Evolutionary conservation across 257 asterid genomes (phyloP), one percentile per base, ranked within the genome.

Genomic region (Anisodus tanguticus): DNA sequence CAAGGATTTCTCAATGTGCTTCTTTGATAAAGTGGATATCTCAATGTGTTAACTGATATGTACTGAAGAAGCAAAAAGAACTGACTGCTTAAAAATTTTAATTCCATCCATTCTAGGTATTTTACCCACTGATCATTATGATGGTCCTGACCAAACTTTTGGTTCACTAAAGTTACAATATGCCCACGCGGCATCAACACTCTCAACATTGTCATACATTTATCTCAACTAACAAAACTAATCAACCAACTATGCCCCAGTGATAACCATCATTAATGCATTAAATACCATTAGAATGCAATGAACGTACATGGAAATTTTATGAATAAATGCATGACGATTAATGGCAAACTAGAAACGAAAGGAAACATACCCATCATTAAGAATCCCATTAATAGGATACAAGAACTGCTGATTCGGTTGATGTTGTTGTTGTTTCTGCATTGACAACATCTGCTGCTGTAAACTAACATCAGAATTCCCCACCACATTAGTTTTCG

Each of bases 351-450:
- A 66, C 84, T 49, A 82, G 84, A 51, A n/a, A 31, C 26, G 4
- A 67, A 19, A 66, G 69, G 78, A 68, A 68, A 68, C 64, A 78
- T 92, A 94, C 97, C 99, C 99, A 60, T 91, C 85, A 86, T 92
- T 92, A 67, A 90, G 92, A 77, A 93, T 88, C 89, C 95, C 94
- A 81, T 89, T 94, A 86, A 92, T 88, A 9, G 96, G 93, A 83
- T 94, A 98, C 89, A 93, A 90, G 89, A 92, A 82, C 68, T 67
- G 80, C 58, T 67, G 95, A 91, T 93, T 94, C 88, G 91, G 82
- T 62, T 95, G 98, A 86, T 91, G 97, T 82, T 88, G 91, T 74
- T 88, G 77, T 49, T 71, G 90, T 13, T 87, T 92, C 82, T 90
- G 92, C 82, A 86, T 92, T 2, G 91, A 83, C 64, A 88, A 94